A percentile compares a stretch with the other conserved stretches of the same genome.
Evolutionary conservation across 805 yeast genomes (phyloP).

Genomic region (Sungouiozyma ichnusensis): DNA sequence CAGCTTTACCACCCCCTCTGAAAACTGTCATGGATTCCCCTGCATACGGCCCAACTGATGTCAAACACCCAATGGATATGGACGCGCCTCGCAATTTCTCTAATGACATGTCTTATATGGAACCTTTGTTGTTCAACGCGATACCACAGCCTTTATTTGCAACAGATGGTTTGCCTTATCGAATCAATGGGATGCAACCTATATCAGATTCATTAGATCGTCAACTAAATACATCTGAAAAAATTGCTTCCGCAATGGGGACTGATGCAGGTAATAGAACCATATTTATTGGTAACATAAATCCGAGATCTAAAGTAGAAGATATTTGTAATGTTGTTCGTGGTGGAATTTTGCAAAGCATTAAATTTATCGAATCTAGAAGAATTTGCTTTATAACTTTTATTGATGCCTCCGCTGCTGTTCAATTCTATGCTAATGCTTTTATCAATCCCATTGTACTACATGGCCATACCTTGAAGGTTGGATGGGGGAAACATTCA

Average conservation of each 20-base stretch:
- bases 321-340: constrained; percentile 68
- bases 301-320: constrained; percentile 53
- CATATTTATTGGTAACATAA: constrained; percentile 57
- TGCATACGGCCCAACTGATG: background rate
- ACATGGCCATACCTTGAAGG: constrained; percentile 50
- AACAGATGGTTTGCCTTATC: constrained; percentile 12
- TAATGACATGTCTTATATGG: background rate
- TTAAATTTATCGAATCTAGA: constrained; percentile 42
- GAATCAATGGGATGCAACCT: constrained; percentile 11
- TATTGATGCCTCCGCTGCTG: constrained; percentile 52
- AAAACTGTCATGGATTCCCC: constrained; percentile 2
- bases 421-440: constrained; percentile 52
- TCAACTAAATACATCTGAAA: constrained; percentile 21
- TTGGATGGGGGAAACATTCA: constrained; percentile 64
- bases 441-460: constrained; percentile 49
- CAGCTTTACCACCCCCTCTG: background rate
- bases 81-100: background rate
- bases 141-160: constrained; percentile 4
- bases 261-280: constrained; percentile 47
- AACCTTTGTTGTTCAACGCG: background rate
- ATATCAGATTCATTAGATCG: constrained; percentile 23
- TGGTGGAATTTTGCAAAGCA: constrained; percentile 62
- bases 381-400: constrained; percentile 62
- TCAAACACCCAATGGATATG: background rate
- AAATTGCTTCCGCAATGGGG: constrained; percentile 25